phyloP scores from a whole-genome alignment of 306 rosid genomes.

The Vachellia collinsii region DNA sequence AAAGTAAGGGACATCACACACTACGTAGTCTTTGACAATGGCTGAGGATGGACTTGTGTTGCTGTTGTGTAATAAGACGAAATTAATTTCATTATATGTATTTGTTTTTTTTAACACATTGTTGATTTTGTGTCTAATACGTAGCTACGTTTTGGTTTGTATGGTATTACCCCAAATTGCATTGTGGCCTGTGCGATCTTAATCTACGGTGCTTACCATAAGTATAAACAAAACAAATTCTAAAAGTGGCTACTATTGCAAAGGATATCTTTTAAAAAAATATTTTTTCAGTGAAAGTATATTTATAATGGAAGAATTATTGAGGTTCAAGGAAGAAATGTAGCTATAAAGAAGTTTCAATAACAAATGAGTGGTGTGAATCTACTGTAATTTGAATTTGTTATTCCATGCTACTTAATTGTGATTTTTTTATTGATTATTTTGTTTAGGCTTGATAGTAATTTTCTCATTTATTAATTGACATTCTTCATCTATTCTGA shows the following conservation, averaged over 20 bases:
- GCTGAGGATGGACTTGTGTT: conserved; percentile 48
- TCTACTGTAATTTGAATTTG: no score
- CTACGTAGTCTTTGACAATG: conserved; percentile 47
- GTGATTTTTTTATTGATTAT: no score
- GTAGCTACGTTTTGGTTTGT: background rate
- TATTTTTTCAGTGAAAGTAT: background rate
- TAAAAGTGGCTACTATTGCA: background rate
- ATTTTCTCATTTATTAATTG: background rate
- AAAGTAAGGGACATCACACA: conserved; percentile 39
- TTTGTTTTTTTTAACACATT: conserved; percentile 31
- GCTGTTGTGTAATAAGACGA: conserved; percentile 48
- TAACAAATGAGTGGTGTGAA: no score
- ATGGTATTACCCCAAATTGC: background rate
- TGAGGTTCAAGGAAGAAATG: no score
- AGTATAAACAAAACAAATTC: background rate
- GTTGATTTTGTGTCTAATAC: conserved; percentile 14
- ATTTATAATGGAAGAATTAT: background rate
- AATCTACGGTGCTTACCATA: background rate
- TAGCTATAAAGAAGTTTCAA: no score
- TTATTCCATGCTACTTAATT: no score
- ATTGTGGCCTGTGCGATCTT: background rate
- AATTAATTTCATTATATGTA: conserved; percentile 37
- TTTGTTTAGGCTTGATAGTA: no score
- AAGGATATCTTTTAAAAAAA: background rate
- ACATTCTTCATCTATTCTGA: background rate